Base-by-base conservation (phyloP, 73 alveolate genomes). In the Uronychia binucleata region DNA sequence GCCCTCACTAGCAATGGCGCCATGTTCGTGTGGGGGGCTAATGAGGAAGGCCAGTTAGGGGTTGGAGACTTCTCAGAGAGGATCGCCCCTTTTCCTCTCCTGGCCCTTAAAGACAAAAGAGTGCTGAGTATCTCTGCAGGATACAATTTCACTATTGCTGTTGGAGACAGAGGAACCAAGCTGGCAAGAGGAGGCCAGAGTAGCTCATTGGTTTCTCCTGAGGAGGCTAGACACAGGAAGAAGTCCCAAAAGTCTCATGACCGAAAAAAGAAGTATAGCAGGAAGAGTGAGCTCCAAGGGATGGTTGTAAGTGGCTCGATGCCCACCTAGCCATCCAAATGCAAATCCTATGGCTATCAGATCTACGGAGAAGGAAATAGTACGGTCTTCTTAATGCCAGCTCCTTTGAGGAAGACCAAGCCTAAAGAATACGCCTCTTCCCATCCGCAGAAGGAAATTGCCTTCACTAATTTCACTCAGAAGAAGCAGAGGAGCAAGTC, bases 21-120 rank as follows among this genome's bases (percentile, higher is more conserved):
- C 5, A 31, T 81, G 11, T 90, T 84, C 84, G 83, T 77, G 32
- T 90, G 95, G 95, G 95, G 95, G 25, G 13, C 77, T 5, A 90
- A 85, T 29, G 28, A 28, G 0, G 29, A 31, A 13, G 95, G 95
- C 1, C 89, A 89, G 59, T 84, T 89, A 30, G 95, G 94, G 1
- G 90, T 88, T n/a, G 94, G 94, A 25, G 94, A 88, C 81, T 27
- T 34, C 8, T 83, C 80, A 57, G 80, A 85, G 33, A 59, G 83
- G 33, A 28, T 75, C 30, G 82, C 83, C 31, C 93, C 93, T 30
- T 87, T 59, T 35, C 93, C 93, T 26, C 89, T 87, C 30, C 31
- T 81, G 67, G 76, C 93, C 0, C 77, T 87, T 5, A 87, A 87
- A 33, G 85, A 79, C 28, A 87, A 87, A 30, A 59, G 30, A 33